These are phyloP conservation scores for Coniophora puteana DNA, from an alignment of 1,284 basidiomycete genomes.

Conservation along the genomic window DNA sequence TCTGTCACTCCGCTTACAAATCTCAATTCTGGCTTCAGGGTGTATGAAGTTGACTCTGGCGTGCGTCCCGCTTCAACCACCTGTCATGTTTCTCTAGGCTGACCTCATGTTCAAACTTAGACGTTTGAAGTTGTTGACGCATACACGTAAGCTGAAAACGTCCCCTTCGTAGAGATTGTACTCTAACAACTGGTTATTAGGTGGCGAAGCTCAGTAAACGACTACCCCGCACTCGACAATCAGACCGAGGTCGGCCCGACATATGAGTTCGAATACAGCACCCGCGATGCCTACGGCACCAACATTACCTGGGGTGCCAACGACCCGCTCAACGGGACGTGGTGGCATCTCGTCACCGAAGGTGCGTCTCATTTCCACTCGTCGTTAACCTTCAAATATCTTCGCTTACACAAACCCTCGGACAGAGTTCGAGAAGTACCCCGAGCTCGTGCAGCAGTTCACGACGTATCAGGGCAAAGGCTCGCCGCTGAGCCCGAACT, in stretches of 20 bases:
- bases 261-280: slow-evolving; percentile 69
- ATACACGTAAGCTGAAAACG: slow-evolving; percentile 52
- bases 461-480: slow-evolving; percentile 36
- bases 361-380: slow-evolving; percentile 34
- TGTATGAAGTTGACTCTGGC: slow-evolving; percentile 75
- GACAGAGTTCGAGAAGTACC: too few species aligned
- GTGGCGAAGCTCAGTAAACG: slow-evolving; percentile 60
- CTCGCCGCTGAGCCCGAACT: slow-evolving; percentile 23
- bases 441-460: too few species aligned
- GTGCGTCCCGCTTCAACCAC: slow-evolving; percentile 34
- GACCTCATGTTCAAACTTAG: slow-evolving; percentile 28
- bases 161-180: neutral
- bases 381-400: too few species aligned
- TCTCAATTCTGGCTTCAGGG: slow-evolving; percentile 75
- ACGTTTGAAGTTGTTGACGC: slow-evolving; percentile 75
- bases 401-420: too few species aligned
- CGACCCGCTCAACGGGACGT: slow-evolving; percentile 79
- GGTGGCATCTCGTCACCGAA: slow-evolving; percentile 82
- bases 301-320: slow-evolving; percentile 61
- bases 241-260: slow-evolving; percentile 60
- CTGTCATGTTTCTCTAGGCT: neutral
- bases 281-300: slow-evolving; percentile 63
- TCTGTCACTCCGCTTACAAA: slow-evolving; percentile 72
- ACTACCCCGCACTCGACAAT: slow-evolving; percentile 53
- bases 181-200: slow-evolving; percentile 27